Conservation (phyloP, 1,284 basidiomycete genomes). For the Thelephora terrestris region DNA sequence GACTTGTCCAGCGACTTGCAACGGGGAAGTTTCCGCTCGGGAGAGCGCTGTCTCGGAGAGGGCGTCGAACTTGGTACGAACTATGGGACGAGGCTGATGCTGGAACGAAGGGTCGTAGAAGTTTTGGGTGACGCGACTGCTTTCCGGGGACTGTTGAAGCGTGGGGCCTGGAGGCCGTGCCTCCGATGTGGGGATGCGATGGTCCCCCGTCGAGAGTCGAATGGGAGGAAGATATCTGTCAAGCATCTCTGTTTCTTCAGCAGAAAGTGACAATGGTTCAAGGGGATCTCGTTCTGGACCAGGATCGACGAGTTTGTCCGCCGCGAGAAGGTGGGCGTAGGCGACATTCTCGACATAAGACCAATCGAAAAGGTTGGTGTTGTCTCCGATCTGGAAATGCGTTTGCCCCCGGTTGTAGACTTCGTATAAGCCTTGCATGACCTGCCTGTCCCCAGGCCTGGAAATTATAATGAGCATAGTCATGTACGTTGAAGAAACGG, state of each 20-base stretch:
- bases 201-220: slow-evolving; percentile 47
- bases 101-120: slow-evolving; percentile 44
- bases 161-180: slow-evolving; percentile 78
- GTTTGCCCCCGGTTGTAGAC: slow-evolving; percentile 81
- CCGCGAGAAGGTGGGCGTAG: slow-evolving; percentile 89
- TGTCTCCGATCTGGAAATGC: slow-evolving; percentile 90
- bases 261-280: neutral
- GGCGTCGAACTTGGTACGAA: slow-evolving; percentile 70
- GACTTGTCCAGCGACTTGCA: slow-evolving; percentile 84
- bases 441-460: slow-evolving; percentile 88
- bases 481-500: neutral
- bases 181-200: slow-evolving; percentile 66
- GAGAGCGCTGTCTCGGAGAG: slow-evolving; percentile 47
- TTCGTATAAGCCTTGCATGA: slow-evolving; percentile 71
- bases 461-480: slow-evolving; percentile 2
- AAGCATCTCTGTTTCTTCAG: slow-evolving; percentile 31
- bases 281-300: slow-evolving; percentile 21
- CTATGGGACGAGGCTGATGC: slow-evolving; percentile 44
- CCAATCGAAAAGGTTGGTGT: slow-evolving; percentile 94
- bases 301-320: slow-evolving; percentile 63
- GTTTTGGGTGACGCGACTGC: slow-evolving; percentile 45
- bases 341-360: slow-evolving; percentile 97
- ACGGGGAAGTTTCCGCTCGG: slow-evolving; percentile 32
- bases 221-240: slow-evolving; percentile 54
- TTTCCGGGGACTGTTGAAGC: slow-evolving; percentile 48